phyloP scores from a whole-genome alignment of 2,329 filamentous ascomycete genomes.

The Colletotrichum sp. region DNA sequence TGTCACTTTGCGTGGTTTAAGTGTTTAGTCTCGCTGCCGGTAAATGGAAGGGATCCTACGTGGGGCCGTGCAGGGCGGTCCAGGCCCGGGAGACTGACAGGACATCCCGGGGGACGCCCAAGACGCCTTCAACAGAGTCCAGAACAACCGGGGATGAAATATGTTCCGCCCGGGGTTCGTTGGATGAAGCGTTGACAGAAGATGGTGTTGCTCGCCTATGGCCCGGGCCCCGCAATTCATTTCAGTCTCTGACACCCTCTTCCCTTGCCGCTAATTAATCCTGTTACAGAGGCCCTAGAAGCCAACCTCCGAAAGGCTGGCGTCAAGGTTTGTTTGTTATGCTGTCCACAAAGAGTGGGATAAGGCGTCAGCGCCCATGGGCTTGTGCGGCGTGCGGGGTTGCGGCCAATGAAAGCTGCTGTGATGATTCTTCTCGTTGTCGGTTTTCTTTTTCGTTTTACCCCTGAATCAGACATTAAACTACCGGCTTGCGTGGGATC shows the following conservation, averaged over 20 bases:
- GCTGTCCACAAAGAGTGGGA: neutral
- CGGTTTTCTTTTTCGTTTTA: neutral
- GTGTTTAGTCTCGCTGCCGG: neutral
- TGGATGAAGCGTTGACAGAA: neutral
- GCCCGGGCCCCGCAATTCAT: neutral
- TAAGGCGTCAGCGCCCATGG: neutral
- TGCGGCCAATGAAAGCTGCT: neutral
- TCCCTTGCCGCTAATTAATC: neutral
- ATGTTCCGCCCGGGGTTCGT: neutral
- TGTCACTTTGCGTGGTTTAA: neutral
- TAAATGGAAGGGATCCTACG: conserved; percentile 8
- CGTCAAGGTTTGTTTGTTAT: neutral
- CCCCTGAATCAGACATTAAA: neutral
- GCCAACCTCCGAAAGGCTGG: neutral
- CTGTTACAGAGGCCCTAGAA: neutral
- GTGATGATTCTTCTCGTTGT: neutral
- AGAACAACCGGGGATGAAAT: neutral
- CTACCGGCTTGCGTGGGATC: neutral
- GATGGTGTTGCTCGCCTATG: neutral
- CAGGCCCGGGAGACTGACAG: neutral
- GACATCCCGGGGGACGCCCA: neutral
- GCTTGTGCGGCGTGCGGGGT: neutral
- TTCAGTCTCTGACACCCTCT: neutral
- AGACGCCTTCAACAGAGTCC: neutral
- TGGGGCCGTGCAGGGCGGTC: conserved; percentile 5